These are phyloP conservation scores for Chytriomyces sp. DNA, from an alignment of 192 early-diverging fungal species.

Conservation along the genomic window DNA sequence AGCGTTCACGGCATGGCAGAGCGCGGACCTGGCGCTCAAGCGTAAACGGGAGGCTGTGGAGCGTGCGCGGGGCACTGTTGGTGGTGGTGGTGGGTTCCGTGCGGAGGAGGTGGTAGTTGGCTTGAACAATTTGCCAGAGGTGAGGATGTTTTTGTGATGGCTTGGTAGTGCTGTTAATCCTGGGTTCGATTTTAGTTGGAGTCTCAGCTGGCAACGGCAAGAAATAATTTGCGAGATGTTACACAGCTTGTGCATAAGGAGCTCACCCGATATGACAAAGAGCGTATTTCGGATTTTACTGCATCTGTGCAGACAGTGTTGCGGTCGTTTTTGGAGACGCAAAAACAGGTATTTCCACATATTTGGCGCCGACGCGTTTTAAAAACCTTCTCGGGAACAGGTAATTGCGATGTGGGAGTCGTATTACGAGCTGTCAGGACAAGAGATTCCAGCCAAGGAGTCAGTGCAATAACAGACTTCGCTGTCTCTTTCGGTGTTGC, in stretches of 20 bases:
- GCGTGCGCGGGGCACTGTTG: not conserved
- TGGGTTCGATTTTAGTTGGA: constrained; percentile 2
- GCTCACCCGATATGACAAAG: constrained; percentile 76
- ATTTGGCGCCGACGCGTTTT: not conserved
- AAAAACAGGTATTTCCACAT: constrained; percentile 66
- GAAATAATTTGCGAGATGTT: constrained; percentile 76
- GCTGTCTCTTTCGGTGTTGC: too few relatives aligned
- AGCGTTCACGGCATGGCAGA: constrained; percentile 70
- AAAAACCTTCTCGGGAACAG: not conserved
- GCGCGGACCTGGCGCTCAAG: constrained; percentile 66
- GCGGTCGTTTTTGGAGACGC: constrained; percentile 74
- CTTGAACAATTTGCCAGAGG: constrained; percentile 25
- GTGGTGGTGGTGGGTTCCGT: not conserved
- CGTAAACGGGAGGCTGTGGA: constrained; percentile 57
- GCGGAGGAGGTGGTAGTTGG: constrained; percentile 4
- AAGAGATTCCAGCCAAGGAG: not conserved
- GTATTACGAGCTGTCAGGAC: constrained; percentile 19
- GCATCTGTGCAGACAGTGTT: constrained; percentile 72
- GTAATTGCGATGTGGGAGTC: constrained; percentile 23
- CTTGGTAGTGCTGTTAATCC: not conserved
- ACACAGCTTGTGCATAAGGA: constrained; percentile 71
- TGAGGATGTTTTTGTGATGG: not conserved
- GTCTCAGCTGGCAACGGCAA: constrained; percentile 12
- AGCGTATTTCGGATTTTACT: constrained; percentile 80
- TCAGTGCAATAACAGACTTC: not conserved